A percentile compares a stretch with the other conserved stretches of the same genome.
Conservation (phyloP, 495 filamentous ascomycete genomes). For the Alectoria sarmentosa region DNA sequence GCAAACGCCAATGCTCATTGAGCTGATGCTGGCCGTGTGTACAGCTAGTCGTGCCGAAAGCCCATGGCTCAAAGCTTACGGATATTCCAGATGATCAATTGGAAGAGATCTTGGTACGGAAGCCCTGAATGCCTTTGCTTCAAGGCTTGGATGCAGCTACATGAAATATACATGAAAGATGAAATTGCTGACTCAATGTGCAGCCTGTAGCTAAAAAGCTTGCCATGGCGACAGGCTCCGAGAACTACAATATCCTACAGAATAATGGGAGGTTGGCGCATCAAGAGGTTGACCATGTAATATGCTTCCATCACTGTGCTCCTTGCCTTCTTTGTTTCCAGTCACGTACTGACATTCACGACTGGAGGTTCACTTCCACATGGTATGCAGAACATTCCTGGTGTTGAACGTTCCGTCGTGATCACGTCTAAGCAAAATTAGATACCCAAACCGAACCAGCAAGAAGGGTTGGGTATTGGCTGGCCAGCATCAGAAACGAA, state of each 20-base stretch:
- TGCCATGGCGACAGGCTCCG: conserved; percentile 63
- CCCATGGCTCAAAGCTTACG: conserved; percentile 84
- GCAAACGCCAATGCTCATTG: neutral
- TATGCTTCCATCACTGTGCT: conserved; percentile 27
- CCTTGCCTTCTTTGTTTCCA: neutral
- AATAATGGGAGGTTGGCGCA: conserved; percentile 95
- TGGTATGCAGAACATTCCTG: conserved; percentile 50
- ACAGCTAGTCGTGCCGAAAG: conserved; percentile 94
- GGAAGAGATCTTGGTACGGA: conserved; percentile 67
- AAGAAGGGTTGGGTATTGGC: conserved; percentile 68
- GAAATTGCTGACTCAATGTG: neutral
- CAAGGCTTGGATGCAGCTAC: neutral
- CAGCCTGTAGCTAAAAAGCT: conserved; percentile 86
- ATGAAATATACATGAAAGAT: neutral
- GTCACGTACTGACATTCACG: neutral
- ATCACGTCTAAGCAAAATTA: conserved; percentile 27
- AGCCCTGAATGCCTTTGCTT: neutral
- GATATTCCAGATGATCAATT: conserved; percentile 92
- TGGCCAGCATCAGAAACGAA: conserved; percentile 76
- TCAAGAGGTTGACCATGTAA: conserved; percentile 89
- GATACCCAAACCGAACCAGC: conserved; percentile 92
- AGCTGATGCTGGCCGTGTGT: neutral
- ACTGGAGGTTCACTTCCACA: conserved; percentile 79
- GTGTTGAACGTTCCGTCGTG: neutral
- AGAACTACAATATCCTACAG: conserved; percentile 89